Conservation (phyloP, 2,329 filamentous ascomycete species). For the Beauveria bassiana region DNA sequence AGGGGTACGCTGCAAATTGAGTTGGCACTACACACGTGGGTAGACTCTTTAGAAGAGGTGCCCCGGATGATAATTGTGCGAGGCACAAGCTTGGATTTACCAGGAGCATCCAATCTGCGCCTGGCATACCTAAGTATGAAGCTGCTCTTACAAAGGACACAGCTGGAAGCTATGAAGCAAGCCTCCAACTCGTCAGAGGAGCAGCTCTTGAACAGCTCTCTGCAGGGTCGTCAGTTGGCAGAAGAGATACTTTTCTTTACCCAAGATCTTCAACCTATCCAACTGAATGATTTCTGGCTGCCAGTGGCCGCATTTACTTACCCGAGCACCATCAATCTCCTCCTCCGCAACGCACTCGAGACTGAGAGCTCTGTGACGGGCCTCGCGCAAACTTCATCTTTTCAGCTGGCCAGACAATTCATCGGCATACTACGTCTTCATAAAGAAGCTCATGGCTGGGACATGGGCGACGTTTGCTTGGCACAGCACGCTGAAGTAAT, state of each 20-base stretch:
- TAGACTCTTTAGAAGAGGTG: slow-evolving; percentile 31
- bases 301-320: slow-evolving; percentile 39
- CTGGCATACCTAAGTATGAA: slow-evolving; percentile 41
- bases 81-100: slow-evolving; percentile 31
- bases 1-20: slow-evolving; percentile 27
- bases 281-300: slow-evolving; percentile 43
- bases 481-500: slow-evolving; percentile 39
- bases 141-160: slow-evolving; percentile 38
- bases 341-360: slow-evolving; percentile 40
- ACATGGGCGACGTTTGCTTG: slow-evolving; percentile 43
- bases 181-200: slow-evolving; percentile 16
- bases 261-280: slow-evolving; percentile 34
- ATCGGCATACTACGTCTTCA: slow-evolving; percentile 31
- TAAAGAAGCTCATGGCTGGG: slow-evolving; percentile 35
- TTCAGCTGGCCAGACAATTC: slow-evolving; percentile 36
- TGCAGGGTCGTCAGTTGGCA: slow-evolving; percentile 34
- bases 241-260: slow-evolving; percentile 42
- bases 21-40: slow-evolving; percentile 34
- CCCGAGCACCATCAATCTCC: slow-evolving; percentile 41
- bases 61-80: slow-evolving; percentile 34
- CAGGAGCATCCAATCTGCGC: slow-evolving; percentile 43
- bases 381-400: slow-evolving; percentile 29
- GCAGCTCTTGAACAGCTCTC: slow-evolving; percentile 25
- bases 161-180: slow-evolving; percentile 33
- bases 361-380: slow-evolving; percentile 28